These are phyloP conservation scores for Ottelia alismoides DNA, from an alignment of 106 monocot genomes.

Conservation along the genomic window DNA sequence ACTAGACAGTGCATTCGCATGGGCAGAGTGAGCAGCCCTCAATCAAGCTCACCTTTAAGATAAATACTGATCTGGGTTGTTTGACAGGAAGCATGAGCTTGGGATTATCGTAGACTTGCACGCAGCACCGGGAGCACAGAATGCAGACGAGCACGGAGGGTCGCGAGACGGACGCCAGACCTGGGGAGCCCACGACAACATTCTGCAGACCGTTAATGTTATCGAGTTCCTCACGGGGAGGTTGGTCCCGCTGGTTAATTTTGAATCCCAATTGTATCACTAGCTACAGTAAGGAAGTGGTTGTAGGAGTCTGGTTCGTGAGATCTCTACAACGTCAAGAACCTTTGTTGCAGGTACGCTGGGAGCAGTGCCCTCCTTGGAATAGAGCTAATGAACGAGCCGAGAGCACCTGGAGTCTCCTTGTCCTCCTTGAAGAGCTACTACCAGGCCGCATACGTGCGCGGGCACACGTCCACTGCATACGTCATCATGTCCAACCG, in stretches of 20 bases:
- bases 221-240: constrained; percentile 65
- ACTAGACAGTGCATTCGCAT: constrained; percentile 65
- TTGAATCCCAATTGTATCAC: too few relatives aligned
- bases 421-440: constrained; percentile 36
- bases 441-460: constrained; percentile 60
- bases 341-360: constrained; percentile 28
- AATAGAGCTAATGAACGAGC: constrained; percentile 72
- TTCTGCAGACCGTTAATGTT: constrained; percentile 33
- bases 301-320: too few relatives aligned
- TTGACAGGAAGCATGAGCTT: constrained; percentile 31
- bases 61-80: background rate
- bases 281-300: too few relatives aligned
- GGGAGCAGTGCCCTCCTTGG: constrained; percentile 23
- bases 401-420: constrained; percentile 31
- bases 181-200: constrained; percentile 49
- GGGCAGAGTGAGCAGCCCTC: constrained; percentile 83
- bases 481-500: constrained; percentile 78
- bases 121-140: constrained; percentile 57
- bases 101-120: constrained; percentile 55
- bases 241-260: too few relatives aligned
- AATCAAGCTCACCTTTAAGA: background rate
- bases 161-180: constrained; percentile 54
- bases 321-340: too few relatives aligned
- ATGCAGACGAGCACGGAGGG: constrained; percentile 51
- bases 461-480: constrained; percentile 34